Conservation (phyloP, 23 red algal species). For the Cyanidiococcus yangmingshanensis region DNA sequence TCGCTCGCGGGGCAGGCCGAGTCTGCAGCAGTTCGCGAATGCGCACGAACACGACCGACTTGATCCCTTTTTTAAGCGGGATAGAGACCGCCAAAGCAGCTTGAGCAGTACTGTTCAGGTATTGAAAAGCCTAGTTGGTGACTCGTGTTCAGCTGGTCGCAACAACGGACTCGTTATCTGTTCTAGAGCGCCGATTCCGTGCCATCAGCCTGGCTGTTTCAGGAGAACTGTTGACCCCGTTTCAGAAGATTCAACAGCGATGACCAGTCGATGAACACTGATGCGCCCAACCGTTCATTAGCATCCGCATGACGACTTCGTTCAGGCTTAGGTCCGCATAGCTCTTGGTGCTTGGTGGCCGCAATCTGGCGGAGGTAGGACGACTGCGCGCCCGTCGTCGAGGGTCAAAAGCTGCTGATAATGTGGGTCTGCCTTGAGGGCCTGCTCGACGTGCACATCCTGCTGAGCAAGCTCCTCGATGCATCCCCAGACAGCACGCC, state of each 20-base stretch:
- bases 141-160: too few species aligned
- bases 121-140: too few species aligned
- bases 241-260: background rate
- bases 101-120: too few species aligned
- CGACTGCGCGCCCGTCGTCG: background rate
- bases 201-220: too few species aligned
- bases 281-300: background rate
- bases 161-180: too few species aligned
- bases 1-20: too few species aligned
- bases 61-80: too few species aligned
- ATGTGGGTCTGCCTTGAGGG: background rate
- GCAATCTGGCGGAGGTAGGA: background rate
- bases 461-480: background rate
- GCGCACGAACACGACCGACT: too few species aligned
- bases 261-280: conserved; percentile 16
- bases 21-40: too few species aligned
- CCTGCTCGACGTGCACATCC: background rate
- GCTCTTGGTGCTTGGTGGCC: background rate
- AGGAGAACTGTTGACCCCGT: background rate
- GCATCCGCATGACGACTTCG: background rate
- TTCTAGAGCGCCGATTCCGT: too few species aligned
- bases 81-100: too few species aligned
- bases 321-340: background rate
- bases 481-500: background rate
- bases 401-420: background rate